phyloP scores from a whole-genome alignment of 2,329 filamentous ascomycete species.

The Diaporthe longicolla region DNA sequence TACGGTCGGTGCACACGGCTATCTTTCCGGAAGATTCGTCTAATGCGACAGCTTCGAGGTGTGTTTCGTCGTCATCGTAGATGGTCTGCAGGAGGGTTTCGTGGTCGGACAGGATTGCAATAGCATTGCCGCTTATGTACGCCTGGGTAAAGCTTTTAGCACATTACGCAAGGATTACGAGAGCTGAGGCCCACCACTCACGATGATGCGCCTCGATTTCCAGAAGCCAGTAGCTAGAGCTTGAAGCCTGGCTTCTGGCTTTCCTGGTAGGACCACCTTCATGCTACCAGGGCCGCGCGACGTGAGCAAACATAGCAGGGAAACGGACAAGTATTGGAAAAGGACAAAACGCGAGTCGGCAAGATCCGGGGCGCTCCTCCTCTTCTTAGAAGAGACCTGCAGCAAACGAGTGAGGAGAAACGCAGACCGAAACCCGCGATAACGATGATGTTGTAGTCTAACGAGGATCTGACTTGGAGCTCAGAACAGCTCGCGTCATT shows the following conservation, averaged over 20 bases:
- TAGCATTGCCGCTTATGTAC: conserved; percentile 90
- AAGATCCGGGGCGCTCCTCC: conserved; percentile 3
- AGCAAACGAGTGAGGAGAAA: conserved; percentile 1
- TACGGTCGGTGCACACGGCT: conserved; percentile 76
- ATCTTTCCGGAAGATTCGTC: conserved; percentile 90
- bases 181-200: conserved; percentile 47
- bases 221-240: conserved; percentile 63
- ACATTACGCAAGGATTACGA: neutral
- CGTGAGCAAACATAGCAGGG: conserved; percentile 39
- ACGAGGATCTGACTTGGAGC: conserved; percentile 34
- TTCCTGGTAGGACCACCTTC: conserved; percentile 64
- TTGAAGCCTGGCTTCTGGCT: conserved; percentile 63
- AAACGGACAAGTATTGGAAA: neutral
- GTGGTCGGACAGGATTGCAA: conserved; percentile 84
- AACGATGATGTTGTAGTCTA: conserved; percentile 22
- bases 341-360: neutral
- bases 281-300: conserved; percentile 51
- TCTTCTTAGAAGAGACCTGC: conserved; percentile 6
- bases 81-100: conserved; percentile 88
- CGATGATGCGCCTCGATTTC: conserved; percentile 55
- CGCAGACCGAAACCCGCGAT: conserved; percentile 10
- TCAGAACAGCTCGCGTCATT: conserved; percentile 35
- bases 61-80: conserved; percentile 81
- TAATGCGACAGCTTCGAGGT: conserved; percentile 81
- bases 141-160: conserved; percentile 64